Evolutionary conservation across 78 protist genomes (phyloP).

Genomic region (Isochrysis galbana): DNA sequence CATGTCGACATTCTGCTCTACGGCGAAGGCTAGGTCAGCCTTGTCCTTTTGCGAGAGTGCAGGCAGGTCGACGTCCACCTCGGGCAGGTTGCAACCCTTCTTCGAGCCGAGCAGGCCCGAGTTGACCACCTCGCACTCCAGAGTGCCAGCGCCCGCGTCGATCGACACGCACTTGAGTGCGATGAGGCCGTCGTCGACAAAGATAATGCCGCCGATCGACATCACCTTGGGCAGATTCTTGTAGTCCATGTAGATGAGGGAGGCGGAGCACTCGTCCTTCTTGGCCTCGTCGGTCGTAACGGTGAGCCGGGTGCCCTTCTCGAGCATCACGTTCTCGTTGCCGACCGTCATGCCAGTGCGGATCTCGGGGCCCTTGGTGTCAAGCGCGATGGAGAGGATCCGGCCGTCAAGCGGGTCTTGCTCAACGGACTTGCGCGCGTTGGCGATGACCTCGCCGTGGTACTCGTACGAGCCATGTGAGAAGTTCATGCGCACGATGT

Average conservation of each 20-base stretch:
- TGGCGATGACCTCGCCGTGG: slow-evolving; percentile 77
- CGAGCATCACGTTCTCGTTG: background rate
- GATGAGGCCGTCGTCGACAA: slow-evolving; percentile 74
- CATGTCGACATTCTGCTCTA: slow-evolving; percentile 62
- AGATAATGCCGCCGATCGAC: slow-evolving; percentile 11
- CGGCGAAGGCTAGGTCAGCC: slow-evolving; percentile 62
- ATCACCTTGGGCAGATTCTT: slow-evolving; percentile 27
- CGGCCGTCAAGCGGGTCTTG: background rate
- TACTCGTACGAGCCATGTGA: slow-evolving; percentile 91
- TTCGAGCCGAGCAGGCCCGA: slow-evolving; percentile 64
- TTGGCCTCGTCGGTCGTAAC: background rate
- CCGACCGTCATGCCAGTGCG: slow-evolving; percentile 51
- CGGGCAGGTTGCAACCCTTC: slow-evolving; percentile 85
- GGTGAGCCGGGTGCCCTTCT: background rate
- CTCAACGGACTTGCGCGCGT: slow-evolving; percentile 68
- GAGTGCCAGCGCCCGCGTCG: background rate
- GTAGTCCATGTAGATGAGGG: slow-evolving; percentile 7
- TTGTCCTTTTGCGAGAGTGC: slow-evolving; percentile 82
- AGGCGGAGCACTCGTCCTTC: background rate
- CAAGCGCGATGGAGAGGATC: slow-evolving; percentile 54
- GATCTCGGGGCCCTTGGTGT: slow-evolving; percentile 77
- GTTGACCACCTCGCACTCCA: slow-evolving; percentile 49
- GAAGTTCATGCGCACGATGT: slow-evolving; percentile 77
- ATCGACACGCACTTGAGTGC: slow-evolving; percentile 2
- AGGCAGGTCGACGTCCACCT: slow-evolving; percentile 65